Conservation (phyloP, 2,329 filamentous ascomycete genomes). For the Aspergillus sp. region DNA sequence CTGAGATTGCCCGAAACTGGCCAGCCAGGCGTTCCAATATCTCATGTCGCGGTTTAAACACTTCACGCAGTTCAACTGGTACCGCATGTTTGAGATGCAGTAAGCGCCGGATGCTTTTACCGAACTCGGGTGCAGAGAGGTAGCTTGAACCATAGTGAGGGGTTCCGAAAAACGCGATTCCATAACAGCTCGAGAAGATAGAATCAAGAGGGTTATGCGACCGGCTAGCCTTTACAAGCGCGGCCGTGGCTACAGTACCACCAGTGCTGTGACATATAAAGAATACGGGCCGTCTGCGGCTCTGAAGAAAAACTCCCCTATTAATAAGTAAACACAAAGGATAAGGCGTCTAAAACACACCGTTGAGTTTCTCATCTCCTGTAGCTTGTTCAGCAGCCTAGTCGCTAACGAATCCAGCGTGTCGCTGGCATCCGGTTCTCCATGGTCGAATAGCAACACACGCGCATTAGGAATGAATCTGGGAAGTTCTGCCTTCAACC, state of each 20-base stretch:
- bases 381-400: conserved; percentile 25
- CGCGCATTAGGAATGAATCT: conserved; percentile 25
- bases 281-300: conserved; percentile 51
- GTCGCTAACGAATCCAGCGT: conserved; percentile 27
- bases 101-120: conserved; percentile 53
- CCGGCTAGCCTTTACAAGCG: conserved; percentile 43
- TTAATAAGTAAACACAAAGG: background rate
- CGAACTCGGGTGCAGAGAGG: conserved; percentile 58
- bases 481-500: conserved; percentile 26
- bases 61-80: conserved; percentile 51
- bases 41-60: conserved; percentile 53
- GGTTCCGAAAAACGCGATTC: conserved; percentile 61
- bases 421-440: conserved; percentile 24
- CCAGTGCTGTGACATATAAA: conserved; percentile 64
- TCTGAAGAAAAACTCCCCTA: conserved; percentile 9
- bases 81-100: conserved; percentile 54
- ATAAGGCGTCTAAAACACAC: conserved; percentile 10
- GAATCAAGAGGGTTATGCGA: conserved; percentile 27
- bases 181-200: conserved; percentile 59
- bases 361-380: conserved; percentile 21
- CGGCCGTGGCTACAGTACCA: conserved; percentile 60
- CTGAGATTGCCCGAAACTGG: conserved; percentile 56
- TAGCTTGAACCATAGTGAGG: conserved; percentile 65
- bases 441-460: conserved; percentile 31
- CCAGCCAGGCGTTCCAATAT: conserved; percentile 52